Base-by-base conservation (phyloP, 352 stramenopile genomes). In the Pythium phragmiticola region DNA sequence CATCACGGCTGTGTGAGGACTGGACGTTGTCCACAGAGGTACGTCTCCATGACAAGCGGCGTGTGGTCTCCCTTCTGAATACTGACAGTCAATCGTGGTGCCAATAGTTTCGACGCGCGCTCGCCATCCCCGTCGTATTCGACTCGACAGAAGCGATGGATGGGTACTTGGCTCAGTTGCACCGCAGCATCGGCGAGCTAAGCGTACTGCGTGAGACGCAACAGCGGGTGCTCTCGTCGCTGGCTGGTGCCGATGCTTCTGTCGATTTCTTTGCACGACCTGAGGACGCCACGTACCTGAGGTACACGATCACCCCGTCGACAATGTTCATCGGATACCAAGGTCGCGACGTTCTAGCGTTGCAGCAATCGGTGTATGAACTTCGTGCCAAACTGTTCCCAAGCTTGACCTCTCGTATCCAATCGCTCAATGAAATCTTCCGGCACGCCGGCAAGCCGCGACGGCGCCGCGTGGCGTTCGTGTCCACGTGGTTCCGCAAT, bases 301-400 rank as follows among this genome's bases (percentile, higher is more conserved):
- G 62, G 26, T 88, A 83, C 59, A 88, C 78, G 5, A 88, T 89
- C 60, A 89, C 80, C 1, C 80, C 78, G 11, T 55, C 78, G 16
- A 85, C 80, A 0, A 89, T 89, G 80, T 77, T 89, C 53, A 74
- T 87, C 23, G 80, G 80, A 16, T 89, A 88, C 51, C 80, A 88
- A 72, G 80, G 60, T 7, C 9, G 30, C 19, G 66, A 69, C 21
- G 55, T 60, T 8, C 49, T 63, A 2, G 4, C 36, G 4, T 43
- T 56, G 21, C 78, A 88, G 46, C 57, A 47, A 57, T 46, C 58
- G 19, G 57, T 88, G 28, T 73, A 77, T 50, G 30, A 60, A 2
- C 63, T 81, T 33, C 70, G 78, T 36, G 43, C 51, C 13, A 30
- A 66, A 37, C 33, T 77, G 17, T 84, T 76, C 41, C 75, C 76